Evolutionary conservation across 116 monocot species (phyloP).

Genomic region (Posidonia oceanica): DNA sequence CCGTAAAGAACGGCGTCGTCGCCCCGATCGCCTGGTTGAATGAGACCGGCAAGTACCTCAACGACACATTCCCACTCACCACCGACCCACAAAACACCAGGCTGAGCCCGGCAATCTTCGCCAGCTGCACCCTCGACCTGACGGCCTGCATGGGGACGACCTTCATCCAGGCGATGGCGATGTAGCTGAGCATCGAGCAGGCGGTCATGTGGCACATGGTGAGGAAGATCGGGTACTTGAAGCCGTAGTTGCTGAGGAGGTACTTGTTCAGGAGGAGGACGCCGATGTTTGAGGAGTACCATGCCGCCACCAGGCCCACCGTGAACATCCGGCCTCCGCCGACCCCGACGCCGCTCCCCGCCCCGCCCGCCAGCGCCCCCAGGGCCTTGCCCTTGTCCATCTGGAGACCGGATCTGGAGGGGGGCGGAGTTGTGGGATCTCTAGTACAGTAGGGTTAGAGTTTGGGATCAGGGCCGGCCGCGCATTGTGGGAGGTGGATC

Average conservation of each 20-base stretch:
- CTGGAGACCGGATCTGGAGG: constrained; percentile 6
- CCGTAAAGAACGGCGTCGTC: constrained; percentile 96
- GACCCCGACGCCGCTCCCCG: constrained; percentile 26
- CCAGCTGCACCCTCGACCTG: constrained; percentile 65
- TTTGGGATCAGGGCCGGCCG: not conserved
- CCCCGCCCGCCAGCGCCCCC: not conserved
- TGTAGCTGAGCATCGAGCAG: constrained; percentile 86
- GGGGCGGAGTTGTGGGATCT: not conserved
- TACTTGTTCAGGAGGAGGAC: constrained; percentile 98
- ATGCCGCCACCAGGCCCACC: constrained; percentile 46
- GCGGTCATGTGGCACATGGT: constrained; percentile 99
- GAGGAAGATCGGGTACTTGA: constrained; percentile 96
- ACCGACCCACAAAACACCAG: constrained; percentile 81
- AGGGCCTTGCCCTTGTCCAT: constrained; percentile 8
- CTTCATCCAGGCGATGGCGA: constrained; percentile 72
- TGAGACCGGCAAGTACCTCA: constrained; percentile 73
- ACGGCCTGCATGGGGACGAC: constrained; percentile 66
- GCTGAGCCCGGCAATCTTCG: constrained; percentile 74
- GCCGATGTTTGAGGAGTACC: constrained; percentile 97
- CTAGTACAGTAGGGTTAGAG: not conserved
- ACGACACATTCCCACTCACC: constrained; percentile 78
- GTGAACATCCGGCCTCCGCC: constrained; percentile 49
- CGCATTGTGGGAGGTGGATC: not conserved
- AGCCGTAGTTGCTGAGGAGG: constrained; percentile 79
- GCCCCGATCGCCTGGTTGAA: constrained; percentile 98